Percentiles rank a stretch among this genome's conserved stretches.
Conservation (phyloP, 2,329 filamentous ascomycete species). For the Talaromyces sp. region DNA sequence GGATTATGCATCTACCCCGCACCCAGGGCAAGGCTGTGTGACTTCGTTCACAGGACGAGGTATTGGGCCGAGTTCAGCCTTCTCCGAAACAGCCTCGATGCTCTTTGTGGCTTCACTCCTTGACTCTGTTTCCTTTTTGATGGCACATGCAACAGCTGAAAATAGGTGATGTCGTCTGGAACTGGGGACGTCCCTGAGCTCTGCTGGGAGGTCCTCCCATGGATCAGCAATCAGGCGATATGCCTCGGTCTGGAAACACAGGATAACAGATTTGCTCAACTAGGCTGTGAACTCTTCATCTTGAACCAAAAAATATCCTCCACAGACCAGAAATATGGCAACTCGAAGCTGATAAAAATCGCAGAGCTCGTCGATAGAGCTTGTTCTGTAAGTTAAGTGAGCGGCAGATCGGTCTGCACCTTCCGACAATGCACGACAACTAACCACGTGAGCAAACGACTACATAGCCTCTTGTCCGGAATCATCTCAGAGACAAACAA, state of each 20-base stretch:
- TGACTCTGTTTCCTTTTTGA: too few relatives aligned
- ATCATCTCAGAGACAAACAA: neutral
- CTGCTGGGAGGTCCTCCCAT: neutral
- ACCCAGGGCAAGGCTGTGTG: neutral
- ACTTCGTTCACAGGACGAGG: neutral
- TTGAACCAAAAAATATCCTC: neutral
- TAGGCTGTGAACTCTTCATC: slow-evolving; percentile 1
- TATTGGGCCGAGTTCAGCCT: neutral
- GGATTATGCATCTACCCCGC: neutral
- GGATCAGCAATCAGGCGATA: slow-evolving; percentile 1
- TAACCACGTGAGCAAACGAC: neutral
- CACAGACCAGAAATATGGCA: neutral
- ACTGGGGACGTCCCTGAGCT: neutral
- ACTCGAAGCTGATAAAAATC: neutral
- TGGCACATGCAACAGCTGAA: neutral
- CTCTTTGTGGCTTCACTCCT: neutral
- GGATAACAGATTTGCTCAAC: neutral
- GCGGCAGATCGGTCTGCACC: neutral
- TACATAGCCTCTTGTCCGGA: neutral
- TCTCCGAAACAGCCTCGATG: too few relatives aligned
- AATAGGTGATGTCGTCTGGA: neutral
- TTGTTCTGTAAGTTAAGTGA: slow-evolving; percentile 2
- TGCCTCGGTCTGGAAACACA: neutral
- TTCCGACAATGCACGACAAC: neutral
- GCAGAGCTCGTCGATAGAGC: neutral